Evolutionary conservation across 1,139 yeast species (phyloP), one percentile per base, ranked within the genome.

Genomic region (Pneumocystis sp.): DNA sequence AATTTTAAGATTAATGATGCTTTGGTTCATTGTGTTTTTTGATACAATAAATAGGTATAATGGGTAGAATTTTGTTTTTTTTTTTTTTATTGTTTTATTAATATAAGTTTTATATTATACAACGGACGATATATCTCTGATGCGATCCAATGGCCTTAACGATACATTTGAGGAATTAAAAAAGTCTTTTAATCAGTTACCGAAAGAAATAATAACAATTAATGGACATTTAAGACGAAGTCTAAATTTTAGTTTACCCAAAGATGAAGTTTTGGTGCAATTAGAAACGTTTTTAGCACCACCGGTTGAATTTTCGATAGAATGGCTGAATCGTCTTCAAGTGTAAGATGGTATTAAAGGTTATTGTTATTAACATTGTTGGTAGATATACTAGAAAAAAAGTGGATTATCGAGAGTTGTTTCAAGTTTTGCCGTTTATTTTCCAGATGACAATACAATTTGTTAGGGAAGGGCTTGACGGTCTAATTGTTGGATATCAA

Each of bases 391-490:
- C 12, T 25, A n/a, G 17, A 25, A 50, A 63, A 31, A 63, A 44
- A 25, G 25, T 64, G 70, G 74, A 63, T 25, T 68, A 78, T 3
- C 70, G 70, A 5, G 75, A 75, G 61, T 72, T 79, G 3, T 77
- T 71, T 68, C 69, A 70, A 66, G 69, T 74, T 65, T 80, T 77
- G 63, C 75, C 70, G 66, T 77, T 73, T 71, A 75, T 73, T 70
- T 77, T 76, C 70, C 77, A 82, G 67, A 74, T 81, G 67, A 73
- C 76, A 21, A 73, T 74, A 12, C 69, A 71, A 60, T 77, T 77
- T 69, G 70, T 72, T 42, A 71, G 98, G 71, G 75, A 79, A 17
- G 98, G 98, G 0, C 80, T 95, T 5, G 80, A 81, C 4, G 97
- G 97, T 10, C 72, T 76, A 12, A 84, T 93, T 19, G 77, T 78